phyloP scores from a whole-genome alignment of 495 filamentous ascomycete species.

The Talaromyces adpressus region DNA sequence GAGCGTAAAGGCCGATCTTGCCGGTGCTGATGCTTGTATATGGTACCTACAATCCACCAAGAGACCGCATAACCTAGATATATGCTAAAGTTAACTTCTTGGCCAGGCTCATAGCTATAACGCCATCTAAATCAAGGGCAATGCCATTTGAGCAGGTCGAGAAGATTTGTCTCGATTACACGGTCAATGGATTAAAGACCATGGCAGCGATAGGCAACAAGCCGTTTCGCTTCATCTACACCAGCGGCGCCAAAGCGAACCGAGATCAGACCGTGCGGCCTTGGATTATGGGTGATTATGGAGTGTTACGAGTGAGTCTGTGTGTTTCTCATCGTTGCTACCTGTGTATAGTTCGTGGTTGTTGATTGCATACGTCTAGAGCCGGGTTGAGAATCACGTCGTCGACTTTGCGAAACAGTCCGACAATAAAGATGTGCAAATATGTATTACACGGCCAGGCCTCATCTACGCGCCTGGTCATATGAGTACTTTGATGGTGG shows the following conservation, averaged over 20 bases:
- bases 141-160: conserved; percentile 33
- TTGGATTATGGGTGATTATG: conserved; percentile 26
- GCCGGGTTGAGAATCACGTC: conserved; percentile 33
- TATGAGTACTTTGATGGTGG: conserved; percentile 8
- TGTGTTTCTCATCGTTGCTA: too few relatives aligned
- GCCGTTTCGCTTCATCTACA: conserved; percentile 39
- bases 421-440: conserved; percentile 22
- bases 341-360: background rate
- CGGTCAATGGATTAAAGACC: conserved; percentile 29
- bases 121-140: conserved; percentile 23
- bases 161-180: conserved; percentile 37
- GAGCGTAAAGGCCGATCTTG: conserved; percentile 29
- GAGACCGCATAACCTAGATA: too few relatives aligned
- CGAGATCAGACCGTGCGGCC: conserved; percentile 32
- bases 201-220: conserved; percentile 16
- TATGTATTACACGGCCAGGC: conserved; percentile 31
- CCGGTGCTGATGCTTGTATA: conserved; percentile 45
- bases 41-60: conserved; percentile 25
- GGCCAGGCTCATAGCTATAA: conserved; percentile 36
- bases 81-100: too few relatives aligned
- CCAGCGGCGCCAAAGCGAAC: conserved; percentile 31
- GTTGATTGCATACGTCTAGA: conserved; percentile 16
- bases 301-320: conserved; percentile 36
- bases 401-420: conserved; percentile 29
- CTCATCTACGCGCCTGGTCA: conserved; percentile 22